Percentiles rank a stretch among this genome's conserved stretches.
These are phyloP conservation scores for Ophidiomyces ophidiicola DNA, from an alignment of 2,329 filamentous ascomycete genomes.

Conservation along the genomic window DNA sequence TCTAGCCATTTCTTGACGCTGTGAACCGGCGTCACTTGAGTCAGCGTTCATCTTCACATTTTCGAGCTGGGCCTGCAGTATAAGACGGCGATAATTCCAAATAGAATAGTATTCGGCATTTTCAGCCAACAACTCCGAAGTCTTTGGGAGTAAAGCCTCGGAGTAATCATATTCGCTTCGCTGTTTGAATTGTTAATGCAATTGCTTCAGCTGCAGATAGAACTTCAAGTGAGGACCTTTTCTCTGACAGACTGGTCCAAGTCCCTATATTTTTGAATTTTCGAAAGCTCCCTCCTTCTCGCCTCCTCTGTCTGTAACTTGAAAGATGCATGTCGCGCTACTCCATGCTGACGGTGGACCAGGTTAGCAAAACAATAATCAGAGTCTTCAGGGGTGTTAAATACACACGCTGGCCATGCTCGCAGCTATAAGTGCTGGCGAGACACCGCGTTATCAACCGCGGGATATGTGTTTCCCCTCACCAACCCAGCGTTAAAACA, in stretches of 20 bases:
- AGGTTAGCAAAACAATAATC: constrained; percentile 3
- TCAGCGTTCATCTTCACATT: neutral
- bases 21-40: constrained; percentile 31
- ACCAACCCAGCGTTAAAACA: no score
- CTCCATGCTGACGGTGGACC: constrained; percentile 58
- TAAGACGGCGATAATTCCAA: constrained; percentile 51
- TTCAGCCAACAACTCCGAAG: constrained; percentile 33
- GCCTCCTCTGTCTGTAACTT: constrained; percentile 55
- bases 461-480: no score
- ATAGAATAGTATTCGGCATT: constrained; percentile 40
- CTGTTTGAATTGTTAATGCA: constrained; percentile 19
- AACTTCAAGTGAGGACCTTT: constrained; percentile 39
- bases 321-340: constrained; percentile 54
- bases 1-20: constrained; percentile 24
- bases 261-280: constrained; percentile 62
- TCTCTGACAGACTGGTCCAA: constrained; percentile 56
- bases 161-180: constrained; percentile 31
- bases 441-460: no score
- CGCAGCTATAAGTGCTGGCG: neutral
- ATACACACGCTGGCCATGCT: constrained; percentile 25
- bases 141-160: constrained; percentile 33
- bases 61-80: constrained; percentile 50
- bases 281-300: constrained; percentile 56
- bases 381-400: neutral
- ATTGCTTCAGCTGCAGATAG: neutral